These are phyloP conservation scores for Wickerhamia fluorescens DNA, from an alignment of 805 yeast species.

Conservation along the genomic window DNA sequence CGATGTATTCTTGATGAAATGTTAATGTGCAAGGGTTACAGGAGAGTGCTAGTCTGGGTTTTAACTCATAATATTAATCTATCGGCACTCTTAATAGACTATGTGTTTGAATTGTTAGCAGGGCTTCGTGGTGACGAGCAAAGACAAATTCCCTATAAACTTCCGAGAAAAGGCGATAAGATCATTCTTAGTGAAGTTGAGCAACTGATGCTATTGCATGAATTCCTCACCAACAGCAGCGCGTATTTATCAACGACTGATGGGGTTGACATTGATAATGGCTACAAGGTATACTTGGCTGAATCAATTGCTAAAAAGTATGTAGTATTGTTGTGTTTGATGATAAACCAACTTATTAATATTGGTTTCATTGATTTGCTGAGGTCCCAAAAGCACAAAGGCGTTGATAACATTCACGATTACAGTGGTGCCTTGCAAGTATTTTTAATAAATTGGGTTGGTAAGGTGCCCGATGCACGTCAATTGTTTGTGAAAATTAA, in stretches of 20 bases:
- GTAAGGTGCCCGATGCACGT: slow-evolving; percentile 55
- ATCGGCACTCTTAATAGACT: slow-evolving; percentile 50
- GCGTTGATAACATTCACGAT: slow-evolving; percentile 35
- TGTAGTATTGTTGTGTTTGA: slow-evolving; percentile 52
- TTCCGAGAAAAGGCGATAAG: slow-evolving; percentile 49
- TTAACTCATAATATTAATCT: slow-evolving; percentile 52
- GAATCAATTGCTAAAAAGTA: slow-evolving; percentile 33
- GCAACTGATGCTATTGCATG: slow-evolving; percentile 60
- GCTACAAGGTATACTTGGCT: slow-evolving; percentile 20
- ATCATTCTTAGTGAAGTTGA: slow-evolving; percentile 53
- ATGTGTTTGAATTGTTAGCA: slow-evolving; percentile 52
- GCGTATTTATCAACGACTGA: slow-evolving; percentile 25
- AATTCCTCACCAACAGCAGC: slow-evolving; percentile 49
- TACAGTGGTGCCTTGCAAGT: slow-evolving; percentile 55
- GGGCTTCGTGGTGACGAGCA: slow-evolving; percentile 46
- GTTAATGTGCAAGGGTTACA: slow-evolving; percentile 58
- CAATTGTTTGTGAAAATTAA: slow-evolving; percentile 31
- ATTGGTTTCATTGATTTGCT: slow-evolving; percentile 38
- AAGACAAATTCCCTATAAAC: slow-evolving; percentile 22
- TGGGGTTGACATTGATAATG: slow-evolving; percentile 24
- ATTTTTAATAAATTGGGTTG: slow-evolving; percentile 59
- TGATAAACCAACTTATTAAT: slow-evolving; percentile 48
- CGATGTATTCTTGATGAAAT: slow-evolving; percentile 60
- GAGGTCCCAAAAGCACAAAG: slow-evolving; percentile 12
- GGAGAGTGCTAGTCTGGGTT: slow-evolving; percentile 62